Base-by-base conservation (phyloP, 306 rosid genomes). In the Hippophae tibetana region DNA sequence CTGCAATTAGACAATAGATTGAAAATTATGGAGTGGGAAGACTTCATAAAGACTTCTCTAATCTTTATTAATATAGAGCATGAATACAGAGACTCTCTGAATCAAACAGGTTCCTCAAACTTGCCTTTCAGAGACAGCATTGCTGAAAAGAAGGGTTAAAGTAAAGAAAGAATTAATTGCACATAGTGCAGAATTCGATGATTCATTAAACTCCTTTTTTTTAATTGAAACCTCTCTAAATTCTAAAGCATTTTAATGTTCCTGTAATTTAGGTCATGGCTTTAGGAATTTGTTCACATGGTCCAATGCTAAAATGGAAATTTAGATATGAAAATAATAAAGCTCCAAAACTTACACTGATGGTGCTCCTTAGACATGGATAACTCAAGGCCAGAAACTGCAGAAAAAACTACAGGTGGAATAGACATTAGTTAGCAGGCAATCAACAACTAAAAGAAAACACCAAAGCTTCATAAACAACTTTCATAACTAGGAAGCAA, bases 381-480 rank as follows among this genome's bases (percentile, higher is more conserved):
- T 55, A 87, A 64, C 76, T 92, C 98, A 9, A 92, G 95, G 47
- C 98, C 98, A 56, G 98, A 92, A 52, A 92, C 98, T 1, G 98
- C 96, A 43, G 96, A 85, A 74, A 87, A 92, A 63, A 92, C 98
- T 92, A 68, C 77, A 79, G 13, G 66, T 18, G 27, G 56, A 48
- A 41, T 61, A 62, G 14, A 54, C 45, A 31, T 31, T 31, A 31
- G 38, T 31, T 26, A 54, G 58, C 69, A 74, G 56, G 56, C 8
- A 31, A 65, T 55, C 10, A 43, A 74, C 3, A 31, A 31, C 38
- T 31, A 31, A 31, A 65, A 58, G 13, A 12, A 55, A 70, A 66
- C 23, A 14, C 48, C 13, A 55, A 13, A 23, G 55, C 31, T 56
- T 38, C 55, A 18, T 13, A 54, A 52, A 45, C 14, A 31, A 49